Base-by-base conservation (phyloP, 2,329 filamentous ascomycete species). In the Domatiomyces catenatus region DNA sequence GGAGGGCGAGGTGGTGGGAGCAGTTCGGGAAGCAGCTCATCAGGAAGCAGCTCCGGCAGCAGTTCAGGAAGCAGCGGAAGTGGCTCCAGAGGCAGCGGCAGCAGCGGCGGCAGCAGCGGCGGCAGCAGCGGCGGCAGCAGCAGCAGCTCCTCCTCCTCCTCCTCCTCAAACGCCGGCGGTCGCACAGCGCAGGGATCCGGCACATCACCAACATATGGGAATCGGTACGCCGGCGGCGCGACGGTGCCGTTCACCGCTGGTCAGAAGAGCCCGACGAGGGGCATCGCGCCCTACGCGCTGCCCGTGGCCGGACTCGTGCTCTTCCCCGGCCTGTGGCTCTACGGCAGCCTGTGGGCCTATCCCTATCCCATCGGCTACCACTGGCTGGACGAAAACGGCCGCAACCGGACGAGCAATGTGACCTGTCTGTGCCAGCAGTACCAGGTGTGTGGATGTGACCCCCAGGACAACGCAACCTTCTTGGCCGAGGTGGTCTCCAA, bases 371-470 rank as follows among this genome's bases (percentile, higher is more conserved):
- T 72, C 56, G 69, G 74, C 59, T 70, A 69, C 52, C 70, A 71
- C 63, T 64, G 67, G 64, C 8, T 39, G 8, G 74, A 71, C 55
- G 50, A 59, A 10, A 64, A 64, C 8, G 59, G 60, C 4, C 42
- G 53, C 28, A 65, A 72, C 52, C 62, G 70, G 43, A 66, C 67
- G 5, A 66, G 62, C 32, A 67, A 70, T 44, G 72, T 80, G 5
- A 64, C 71, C 2, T 82, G 79, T 59, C 60, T 79, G 39, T 82
- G 79, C 60, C 66, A 74, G 53, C 59, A 73, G 51, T 74, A 74
- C 57, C 64, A 62, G 17, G 68, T 70, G 32, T 82, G 79, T 58
- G 75, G 77, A 3, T 82, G 79, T 59, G 78, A 80, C 50, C 64
- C 71, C 42, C 70, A 68, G 54, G 64, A 64, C 43, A 70, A 73